Evolutionary conservation across 1,139 yeast species (phyloP).

Genomic region (Taphrina sp.): DNA sequence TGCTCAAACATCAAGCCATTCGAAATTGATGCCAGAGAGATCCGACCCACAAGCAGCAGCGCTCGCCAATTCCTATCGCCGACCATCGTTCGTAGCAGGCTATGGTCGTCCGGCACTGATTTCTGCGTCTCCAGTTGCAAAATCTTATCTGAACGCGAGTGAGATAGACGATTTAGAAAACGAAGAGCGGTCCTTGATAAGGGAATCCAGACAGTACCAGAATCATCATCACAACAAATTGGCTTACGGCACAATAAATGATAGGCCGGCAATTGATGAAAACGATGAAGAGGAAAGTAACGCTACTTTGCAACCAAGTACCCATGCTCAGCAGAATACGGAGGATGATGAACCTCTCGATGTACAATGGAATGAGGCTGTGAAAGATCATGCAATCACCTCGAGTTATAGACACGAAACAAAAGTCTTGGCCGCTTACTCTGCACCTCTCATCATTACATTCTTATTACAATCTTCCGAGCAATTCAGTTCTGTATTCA

Average conservation of each 20-base stretch:
- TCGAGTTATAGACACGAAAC: slow-evolving; percentile 47
- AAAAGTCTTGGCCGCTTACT: slow-evolving; percentile 46
- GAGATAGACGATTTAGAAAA: slow-evolving; percentile 32
- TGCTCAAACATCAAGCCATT: too few relatives aligned
- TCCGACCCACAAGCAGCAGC: too few relatives aligned
- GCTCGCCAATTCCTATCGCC: slow-evolving; percentile 14
- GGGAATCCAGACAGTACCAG: slow-evolving; percentile 5
- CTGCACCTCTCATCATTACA: slow-evolving; percentile 68
- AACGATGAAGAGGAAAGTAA: background rate
- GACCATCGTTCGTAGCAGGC: slow-evolving; percentile 25
- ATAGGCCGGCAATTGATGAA: background rate
- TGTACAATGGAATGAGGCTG: slow-evolving; percentile 14
- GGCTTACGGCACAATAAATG: background rate
- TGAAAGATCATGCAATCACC: slow-evolving; percentile 10
- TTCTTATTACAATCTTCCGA: slow-evolving; percentile 78
- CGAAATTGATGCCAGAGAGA: too few relatives aligned
- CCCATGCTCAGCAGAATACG: background rate
- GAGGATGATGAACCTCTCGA: background rate
- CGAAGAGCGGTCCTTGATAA: slow-evolving; percentile 23
- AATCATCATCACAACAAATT: background rate
- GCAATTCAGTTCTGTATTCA: slow-evolving; percentile 77
- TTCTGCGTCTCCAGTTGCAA: slow-evolving; percentile 13
- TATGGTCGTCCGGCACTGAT: slow-evolving; percentile 19
- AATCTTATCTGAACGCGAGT: slow-evolving; percentile 7
- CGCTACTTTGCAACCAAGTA: background rate